Evolutionary conservation across 2,329 filamentous ascomycete genomes (phyloP).

Genomic region (Aspergillus unguis): DNA sequence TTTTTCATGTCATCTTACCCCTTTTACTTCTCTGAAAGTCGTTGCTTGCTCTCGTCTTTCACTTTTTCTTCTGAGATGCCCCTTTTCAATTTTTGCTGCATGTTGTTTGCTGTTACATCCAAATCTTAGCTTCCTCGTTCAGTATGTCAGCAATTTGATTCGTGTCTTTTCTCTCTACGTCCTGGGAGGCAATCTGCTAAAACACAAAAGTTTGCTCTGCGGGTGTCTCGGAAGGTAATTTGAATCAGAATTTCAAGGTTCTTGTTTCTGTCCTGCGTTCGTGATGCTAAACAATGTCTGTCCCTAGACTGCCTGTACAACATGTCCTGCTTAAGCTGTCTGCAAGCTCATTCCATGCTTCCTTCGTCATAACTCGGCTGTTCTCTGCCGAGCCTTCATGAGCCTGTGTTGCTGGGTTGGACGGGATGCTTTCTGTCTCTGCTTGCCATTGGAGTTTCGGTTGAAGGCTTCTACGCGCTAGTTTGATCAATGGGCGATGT

Average conservation of each 20-base stretch:
- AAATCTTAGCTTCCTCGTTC: constrained; percentile 30
- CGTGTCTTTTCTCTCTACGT: constrained; percentile 33
- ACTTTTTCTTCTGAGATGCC: constrained; percentile 7
- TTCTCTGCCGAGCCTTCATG: constrained; percentile 16
- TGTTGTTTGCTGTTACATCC: constrained; percentile 17
- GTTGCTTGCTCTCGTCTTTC: constrained; percentile 7
- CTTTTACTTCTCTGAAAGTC: constrained; percentile 11
- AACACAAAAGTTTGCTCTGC: constrained; percentile 44
- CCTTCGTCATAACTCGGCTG: constrained; percentile 8
- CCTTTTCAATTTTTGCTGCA: constrained; percentile 3
- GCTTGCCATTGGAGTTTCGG: constrained; percentile 18
- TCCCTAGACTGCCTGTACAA: constrained; percentile 38
- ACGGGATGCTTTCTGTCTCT: constrained; percentile 13
- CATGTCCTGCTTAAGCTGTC: constrained; percentile 25
- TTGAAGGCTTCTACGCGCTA: constrained; percentile 15
- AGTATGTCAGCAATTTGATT: constrained; percentile 39
- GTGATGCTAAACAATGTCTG: constrained; percentile 33
- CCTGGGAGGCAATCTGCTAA: constrained; percentile 46
- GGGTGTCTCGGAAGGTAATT: constrained; percentile 35
- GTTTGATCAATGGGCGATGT: constrained; percentile 8
- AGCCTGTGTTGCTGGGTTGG: constrained; percentile 22
- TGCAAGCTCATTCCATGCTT: constrained; percentile 20
- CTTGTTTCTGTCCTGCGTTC: constrained; percentile 25
- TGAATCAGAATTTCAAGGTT: constrained; percentile 20
- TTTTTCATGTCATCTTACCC: constrained; percentile 12